phyloP scores from a whole-genome alignment of 2,329 filamentous ascomycete species.

The Venturia asperata region DNA sequence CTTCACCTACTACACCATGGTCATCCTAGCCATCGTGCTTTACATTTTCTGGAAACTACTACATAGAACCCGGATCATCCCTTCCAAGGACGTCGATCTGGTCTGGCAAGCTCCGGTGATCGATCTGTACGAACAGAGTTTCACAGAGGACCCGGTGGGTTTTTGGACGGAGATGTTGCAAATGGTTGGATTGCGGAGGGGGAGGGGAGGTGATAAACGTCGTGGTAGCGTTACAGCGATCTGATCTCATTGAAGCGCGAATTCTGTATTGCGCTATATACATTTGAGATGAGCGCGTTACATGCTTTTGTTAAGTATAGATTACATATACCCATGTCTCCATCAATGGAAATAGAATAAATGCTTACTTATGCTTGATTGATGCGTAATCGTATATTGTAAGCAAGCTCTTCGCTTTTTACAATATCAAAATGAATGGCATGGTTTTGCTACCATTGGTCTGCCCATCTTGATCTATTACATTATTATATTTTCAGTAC shows the following conservation, averaged over 20 bases:
- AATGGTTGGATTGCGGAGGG: constrained; percentile 33
- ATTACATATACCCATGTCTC: too few relatives aligned
- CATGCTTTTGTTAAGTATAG: too few relatives aligned
- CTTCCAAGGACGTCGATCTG: constrained; percentile 50
- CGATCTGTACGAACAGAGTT: constrained; percentile 50
- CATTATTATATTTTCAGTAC: too few relatives aligned
- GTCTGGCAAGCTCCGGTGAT: constrained; percentile 54
- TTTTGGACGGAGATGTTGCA: constrained; percentile 52
- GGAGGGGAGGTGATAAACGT: not conserved
- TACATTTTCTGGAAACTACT: constrained; percentile 58
- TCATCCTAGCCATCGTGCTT: constrained; percentile 46
- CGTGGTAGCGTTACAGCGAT: constrained; percentile 9
- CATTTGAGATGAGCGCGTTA: not conserved
- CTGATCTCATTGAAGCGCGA: not conserved
- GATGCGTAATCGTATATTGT: too few relatives aligned
- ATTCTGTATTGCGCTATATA: too few relatives aligned
- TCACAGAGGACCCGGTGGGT: constrained; percentile 43
- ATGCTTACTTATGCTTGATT: too few relatives aligned
- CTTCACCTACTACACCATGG: constrained; percentile 38
- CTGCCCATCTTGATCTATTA: not conserved
- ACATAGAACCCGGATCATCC: constrained; percentile 51
- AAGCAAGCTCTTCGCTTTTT: too few relatives aligned
- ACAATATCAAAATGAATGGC: too few relatives aligned
- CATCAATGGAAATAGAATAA: too few relatives aligned
- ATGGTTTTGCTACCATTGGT: not conserved